phyloP scores from a whole-genome alignment of 768 basidiomycete genomes.

The Jaapia argillacea region DNA sequence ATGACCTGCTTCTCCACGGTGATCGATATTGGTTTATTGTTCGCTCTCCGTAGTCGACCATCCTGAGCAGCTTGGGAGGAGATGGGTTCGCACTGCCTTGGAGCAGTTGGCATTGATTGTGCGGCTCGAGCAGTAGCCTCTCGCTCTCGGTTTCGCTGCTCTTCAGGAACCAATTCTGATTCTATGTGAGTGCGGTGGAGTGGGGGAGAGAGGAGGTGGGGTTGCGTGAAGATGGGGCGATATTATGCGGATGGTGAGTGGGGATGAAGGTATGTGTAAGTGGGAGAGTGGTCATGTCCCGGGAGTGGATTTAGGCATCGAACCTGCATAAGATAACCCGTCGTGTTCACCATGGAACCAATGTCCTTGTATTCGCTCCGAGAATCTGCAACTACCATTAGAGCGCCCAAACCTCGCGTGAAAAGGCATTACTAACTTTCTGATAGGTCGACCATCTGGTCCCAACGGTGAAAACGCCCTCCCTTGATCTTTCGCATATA shows the following conservation, averaged over 20 bases:
- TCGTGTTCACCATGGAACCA: conserved; percentile 55
- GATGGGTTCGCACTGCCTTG: conserved; percentile 28
- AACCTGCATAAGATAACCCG: conserved; percentile 44
- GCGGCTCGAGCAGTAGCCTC: not conserved
- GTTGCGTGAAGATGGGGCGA: no score
- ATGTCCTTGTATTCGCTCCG: conserved; percentile 45
- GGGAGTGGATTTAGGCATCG: no score
- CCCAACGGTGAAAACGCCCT: conserved; percentile 47
- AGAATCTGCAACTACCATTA: conserved; percentile 31
- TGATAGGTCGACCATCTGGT: conserved; percentile 46
- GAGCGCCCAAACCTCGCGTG: not conserved
- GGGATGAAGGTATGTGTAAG: no score
- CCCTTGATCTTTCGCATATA: conserved; percentile 34
- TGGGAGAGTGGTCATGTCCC: no score
- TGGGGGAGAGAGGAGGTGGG: not conserved
- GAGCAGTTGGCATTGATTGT: not conserved
- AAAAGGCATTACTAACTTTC: conserved; percentile 42
- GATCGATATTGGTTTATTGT: conserved; percentile 20
- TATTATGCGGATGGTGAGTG: not conserved
- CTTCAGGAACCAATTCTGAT: not conserved
- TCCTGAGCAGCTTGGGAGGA: conserved; percentile 27
- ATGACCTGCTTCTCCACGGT: conserved; percentile 37
- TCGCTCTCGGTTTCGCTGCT: not conserved
- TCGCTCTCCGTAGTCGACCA: conserved; percentile 29
- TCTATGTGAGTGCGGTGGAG: not conserved